phyloP scores from a whole-genome alignment of 345 rosid species.

The Geranium brycei region DNA sequence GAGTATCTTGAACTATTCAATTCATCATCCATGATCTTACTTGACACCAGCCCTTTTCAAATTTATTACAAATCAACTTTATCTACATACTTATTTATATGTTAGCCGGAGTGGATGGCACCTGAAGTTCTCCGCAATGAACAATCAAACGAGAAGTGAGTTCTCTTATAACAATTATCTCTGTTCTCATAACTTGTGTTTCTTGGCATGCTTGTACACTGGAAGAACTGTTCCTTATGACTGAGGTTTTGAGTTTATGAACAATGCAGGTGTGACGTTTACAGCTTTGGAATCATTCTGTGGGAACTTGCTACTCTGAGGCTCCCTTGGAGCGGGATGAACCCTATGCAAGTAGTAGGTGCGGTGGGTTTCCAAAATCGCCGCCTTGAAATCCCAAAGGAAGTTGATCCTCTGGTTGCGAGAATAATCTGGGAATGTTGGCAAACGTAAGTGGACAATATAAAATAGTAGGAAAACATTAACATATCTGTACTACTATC shows the following conservation, averaged over 20 bases:
- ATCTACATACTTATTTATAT: conserved; percentile 4
- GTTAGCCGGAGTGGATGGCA: conserved; percentile 42
- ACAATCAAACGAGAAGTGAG: conserved; percentile 36
- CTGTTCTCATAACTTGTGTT: conserved; percentile 7
- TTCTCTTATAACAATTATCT: not conserved
- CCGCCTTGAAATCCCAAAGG: conserved; percentile 90
- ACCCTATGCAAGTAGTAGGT: conserved; percentile 99
- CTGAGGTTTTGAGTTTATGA: conserved; percentile 4
- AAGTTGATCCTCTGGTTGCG: conserved; percentile 78
- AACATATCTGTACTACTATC: not conserved
- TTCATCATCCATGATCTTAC: not conserved
- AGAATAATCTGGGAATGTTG: conserved; percentile 85
- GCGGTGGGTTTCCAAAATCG: conserved; percentile 99
- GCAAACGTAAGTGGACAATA: conserved; percentile 61
- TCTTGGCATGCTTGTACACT: conserved; percentile 1
- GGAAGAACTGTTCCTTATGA: not conserved
- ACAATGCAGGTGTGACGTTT: conserved; percentile 75
- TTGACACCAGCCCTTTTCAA: not conserved
- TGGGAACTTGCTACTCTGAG: conserved; percentile 97
- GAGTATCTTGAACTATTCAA: conserved; percentile 12
- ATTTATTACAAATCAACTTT: not conserved
- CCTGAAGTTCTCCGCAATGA: conserved; percentile 40
- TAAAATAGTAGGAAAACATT: not conserved
- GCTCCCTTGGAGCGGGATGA: conserved; percentile 97
- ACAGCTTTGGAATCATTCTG: conserved; percentile 91